phyloP scores from a whole-genome alignment of 176 grass and related monocot genomes.

The Oryza punctata region DNA sequence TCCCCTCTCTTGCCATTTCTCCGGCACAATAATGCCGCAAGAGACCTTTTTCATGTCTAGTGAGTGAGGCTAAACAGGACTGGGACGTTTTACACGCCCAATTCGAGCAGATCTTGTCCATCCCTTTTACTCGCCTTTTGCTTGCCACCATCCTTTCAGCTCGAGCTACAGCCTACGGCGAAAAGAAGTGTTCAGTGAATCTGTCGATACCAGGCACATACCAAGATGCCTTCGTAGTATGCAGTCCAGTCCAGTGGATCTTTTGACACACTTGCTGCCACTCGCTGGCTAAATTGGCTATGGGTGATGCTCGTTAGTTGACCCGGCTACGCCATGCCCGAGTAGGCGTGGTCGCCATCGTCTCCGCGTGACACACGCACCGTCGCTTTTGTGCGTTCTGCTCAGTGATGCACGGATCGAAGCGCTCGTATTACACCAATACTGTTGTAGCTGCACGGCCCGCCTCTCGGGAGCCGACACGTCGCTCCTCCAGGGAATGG shows the following conservation, averaged over 20 bases:
- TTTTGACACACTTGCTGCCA: not conserved
- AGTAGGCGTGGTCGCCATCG: not conserved
- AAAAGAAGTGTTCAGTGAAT: slow-evolving; percentile 40
- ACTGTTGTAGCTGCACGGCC: not conserved
- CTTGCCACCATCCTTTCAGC: not conserved
- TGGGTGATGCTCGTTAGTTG: not conserved
- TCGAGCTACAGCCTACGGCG: not conserved
- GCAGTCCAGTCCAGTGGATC: not conserved
- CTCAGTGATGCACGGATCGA: not conserved
- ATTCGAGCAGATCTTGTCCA: slow-evolving; percentile 40
- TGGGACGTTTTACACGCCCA: not conserved
- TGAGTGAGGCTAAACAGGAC: not conserved
- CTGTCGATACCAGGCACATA: slow-evolving; percentile 11
- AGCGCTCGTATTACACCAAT: not conserved
- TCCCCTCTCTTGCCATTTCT: not conserved
- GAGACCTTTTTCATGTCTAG: slow-evolving; percentile 13
- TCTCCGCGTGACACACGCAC: not conserved
- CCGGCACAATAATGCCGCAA: slow-evolving; percentile 4
- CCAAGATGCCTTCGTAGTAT: not conserved
- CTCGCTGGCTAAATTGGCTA: not conserved
- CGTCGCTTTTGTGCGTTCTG: not conserved
- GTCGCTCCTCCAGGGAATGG: not conserved
- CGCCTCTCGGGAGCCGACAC: not conserved
- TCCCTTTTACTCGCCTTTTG: not conserved
- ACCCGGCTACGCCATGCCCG: slow-evolving; percentile 12